Evolutionary conservation across 306 rosid species (phyloP), one percentile per base, ranked within the genome.

Genomic region (Acacia acuminata): DNA sequence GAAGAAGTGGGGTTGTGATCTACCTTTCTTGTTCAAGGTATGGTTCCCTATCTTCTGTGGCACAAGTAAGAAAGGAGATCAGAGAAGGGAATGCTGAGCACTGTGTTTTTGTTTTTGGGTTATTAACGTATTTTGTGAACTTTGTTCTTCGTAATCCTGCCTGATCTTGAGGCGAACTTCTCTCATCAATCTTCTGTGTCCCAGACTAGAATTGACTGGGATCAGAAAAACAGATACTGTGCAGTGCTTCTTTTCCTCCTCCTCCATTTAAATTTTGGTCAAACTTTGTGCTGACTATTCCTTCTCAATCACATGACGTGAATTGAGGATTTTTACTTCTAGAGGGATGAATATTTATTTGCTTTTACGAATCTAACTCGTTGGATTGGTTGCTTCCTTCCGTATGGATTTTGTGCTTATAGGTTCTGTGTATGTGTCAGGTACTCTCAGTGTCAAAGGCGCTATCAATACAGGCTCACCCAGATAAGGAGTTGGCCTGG

Each of bases 391-490:
- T 40, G 34, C 25, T 25, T 34, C 47, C 48, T 14, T 4, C 9
- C 42, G 61, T 72, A 42, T 22, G 63, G 51, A 56, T 73, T 82
- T 12, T 82, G 42, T 79, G 76, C 2, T 75, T 44, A 48, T 79
- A 40, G 34, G 14, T 78, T 77, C 65, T 77, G 71, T 71, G 9
- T n/a, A 3, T 56, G 82, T 43, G 17, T 74, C 68, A 96, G 99
- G 96, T 96, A 56, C 91, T 96, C 13, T 96, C 99, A 36, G 97
- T 96, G 81, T 89, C 82, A 17, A 96, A 96, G 74, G 94, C 97
- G 45, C 89, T 94, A 88, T 96, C 99, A 13, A 96, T 96, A 30
- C 99, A 96, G 88, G 99, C 99, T 53, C 99, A 96, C 79, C 99
- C 99, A 0, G 96, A 96, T 75, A 96, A 92, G 91, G 94, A 94